Evolutionary conservation across 208 protist genomes (phyloP), one percentile per base, ranked within the genome.

Genomic region (Zelonia costaricensis): DNA sequence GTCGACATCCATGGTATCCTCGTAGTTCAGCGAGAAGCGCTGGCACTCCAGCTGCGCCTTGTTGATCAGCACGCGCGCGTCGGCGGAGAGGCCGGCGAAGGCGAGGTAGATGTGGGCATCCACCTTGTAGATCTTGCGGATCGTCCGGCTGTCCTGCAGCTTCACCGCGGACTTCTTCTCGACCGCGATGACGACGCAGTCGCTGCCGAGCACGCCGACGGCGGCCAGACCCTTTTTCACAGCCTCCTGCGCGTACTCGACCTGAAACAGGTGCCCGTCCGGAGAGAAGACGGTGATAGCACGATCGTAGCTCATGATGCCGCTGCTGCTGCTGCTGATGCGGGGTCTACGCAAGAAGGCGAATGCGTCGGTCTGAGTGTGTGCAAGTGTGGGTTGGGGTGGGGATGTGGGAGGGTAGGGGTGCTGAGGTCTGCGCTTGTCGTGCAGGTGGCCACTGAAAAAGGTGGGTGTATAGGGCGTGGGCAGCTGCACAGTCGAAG

Each of bases 231-330:
- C 99, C 76, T 99, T 99, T 64, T 98, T 94, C 8, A 99, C 99
- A 22, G 99, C 99, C 76, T 99, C 98, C 62, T 99, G 84, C 25
- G 99, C 99, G 76, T 99, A 99, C 82, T 99, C 98, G 12, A 99
- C 99, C 86, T 99, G 99, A 76, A 99, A 99, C 10, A 99, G 86
- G 66, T 99, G 98, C 22, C 99, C 99, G 93, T 99, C 98, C n/a
- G 99, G 99, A 28, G 98, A 99, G 80, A 99, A 99, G 42, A 99
- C 98, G 52, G 98, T 99, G 60, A 99, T 98, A 25, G 99, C 98
- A 59, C 99, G 92, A 81, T 99, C 98, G 93, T 99, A 99, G 63
- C 91, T 96, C 82, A 95, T 95, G 18, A 4, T 58, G 43, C 13
- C 6, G 43, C 8, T 47, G 12, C n/a, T n/a, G n/a, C n/a, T n/a